These are phyloP conservation scores for Dothideomycetidae sp. DNA, from an alignment of 2,329 filamentous ascomycete genomes.

Conservation along the genomic window DNA sequence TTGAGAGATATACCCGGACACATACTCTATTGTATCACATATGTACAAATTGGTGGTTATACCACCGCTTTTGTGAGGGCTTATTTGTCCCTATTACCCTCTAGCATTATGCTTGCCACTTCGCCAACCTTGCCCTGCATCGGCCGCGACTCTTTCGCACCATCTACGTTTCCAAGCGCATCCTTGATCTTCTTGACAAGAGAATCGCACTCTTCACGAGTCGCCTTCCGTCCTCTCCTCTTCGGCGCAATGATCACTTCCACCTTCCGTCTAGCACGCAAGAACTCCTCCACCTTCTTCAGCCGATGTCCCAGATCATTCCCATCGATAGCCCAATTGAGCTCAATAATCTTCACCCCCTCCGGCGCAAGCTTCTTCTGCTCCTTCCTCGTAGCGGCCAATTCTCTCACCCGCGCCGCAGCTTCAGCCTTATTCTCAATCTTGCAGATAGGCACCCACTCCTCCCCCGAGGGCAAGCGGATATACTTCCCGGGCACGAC, in stretches of 20 bases:
- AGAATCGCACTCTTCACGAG: constrained; percentile 43
- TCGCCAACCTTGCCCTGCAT: constrained; percentile 33
- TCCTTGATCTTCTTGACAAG: constrained; percentile 40
- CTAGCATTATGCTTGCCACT: constrained; percentile 32
- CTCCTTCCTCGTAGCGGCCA: constrained; percentile 32
- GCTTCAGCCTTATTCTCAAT: constrained; percentile 47
- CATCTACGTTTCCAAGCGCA: constrained; percentile 28
- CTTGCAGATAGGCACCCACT: constrained; percentile 53
- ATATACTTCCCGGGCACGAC: constrained; percentile 1
- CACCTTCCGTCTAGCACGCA: constrained; percentile 61
- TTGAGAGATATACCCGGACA: too few relatives aligned
- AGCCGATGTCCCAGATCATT: constrained; percentile 64
- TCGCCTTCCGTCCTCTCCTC: constrained; percentile 46
- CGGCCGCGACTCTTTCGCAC: constrained; percentile 32
- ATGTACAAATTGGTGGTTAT: too few relatives aligned
- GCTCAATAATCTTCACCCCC: constrained; percentile 61
- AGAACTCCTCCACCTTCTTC: constrained; percentile 51
- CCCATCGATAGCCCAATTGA: constrained; percentile 73
- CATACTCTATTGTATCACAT: too few relatives aligned
- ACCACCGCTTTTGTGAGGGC: too few relatives aligned
- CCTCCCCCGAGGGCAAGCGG: constrained; percentile 7
- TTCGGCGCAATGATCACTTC: constrained; percentile 59
- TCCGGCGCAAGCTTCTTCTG: constrained; percentile 30
- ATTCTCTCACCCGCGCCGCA: constrained; percentile 31
- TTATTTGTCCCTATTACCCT: constrained; percentile 21